phyloP scores from a whole-genome alignment of 208 protist genomes.

The Trypanosoma caninum region DNA sequence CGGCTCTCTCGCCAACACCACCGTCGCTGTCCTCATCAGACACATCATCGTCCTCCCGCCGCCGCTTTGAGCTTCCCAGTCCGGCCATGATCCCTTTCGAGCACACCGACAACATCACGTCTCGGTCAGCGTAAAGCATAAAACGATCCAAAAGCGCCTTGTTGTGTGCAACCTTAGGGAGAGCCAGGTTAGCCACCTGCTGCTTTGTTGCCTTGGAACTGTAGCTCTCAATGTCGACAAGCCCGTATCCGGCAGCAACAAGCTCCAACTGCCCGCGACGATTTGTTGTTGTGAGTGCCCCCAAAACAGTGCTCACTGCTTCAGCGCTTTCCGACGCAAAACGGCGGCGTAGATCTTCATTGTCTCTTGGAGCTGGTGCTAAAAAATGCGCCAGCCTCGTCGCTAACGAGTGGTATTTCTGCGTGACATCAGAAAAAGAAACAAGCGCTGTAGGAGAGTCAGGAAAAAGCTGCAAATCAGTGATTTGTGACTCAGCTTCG shows the following conservation, averaged over 20 bases:
- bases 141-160: slow-evolving; percentile 25
- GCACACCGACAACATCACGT: slow-evolving; percentile 27
- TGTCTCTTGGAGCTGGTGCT: slow-evolving; percentile 14
- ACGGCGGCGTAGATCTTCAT: neutral
- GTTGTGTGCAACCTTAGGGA: slow-evolving; percentile 28
- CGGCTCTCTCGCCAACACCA: neutral
- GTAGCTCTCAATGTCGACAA: slow-evolving; percentile 50
- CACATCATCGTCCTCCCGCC: slow-evolving; percentile 7
- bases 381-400: slow-evolving; percentile 24
- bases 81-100: slow-evolving; percentile 35
- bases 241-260: slow-evolving; percentile 36
- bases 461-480: neutral
- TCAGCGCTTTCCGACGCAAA: slow-evolving; percentile 9
- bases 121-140: slow-evolving; percentile 28
- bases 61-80: slow-evolving; percentile 23
- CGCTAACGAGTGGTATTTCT: slow-evolving; percentile 9
- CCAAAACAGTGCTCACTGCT: slow-evolving; percentile 11
- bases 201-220: slow-evolving; percentile 36
- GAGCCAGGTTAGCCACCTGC: slow-evolving; percentile 50
- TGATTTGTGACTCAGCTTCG: neutral
- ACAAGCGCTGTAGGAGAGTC: neutral
- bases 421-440: slow-evolving; percentile 2
- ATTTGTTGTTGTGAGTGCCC: slow-evolving; percentile 14
- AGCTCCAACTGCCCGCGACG: slow-evolving; percentile 35
- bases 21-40: slow-evolving; percentile 23